Evolutionary conservation across 2,329 filamentous ascomycete genomes (phyloP).

Genomic region (Neopestalotiopsis sp.): DNA sequence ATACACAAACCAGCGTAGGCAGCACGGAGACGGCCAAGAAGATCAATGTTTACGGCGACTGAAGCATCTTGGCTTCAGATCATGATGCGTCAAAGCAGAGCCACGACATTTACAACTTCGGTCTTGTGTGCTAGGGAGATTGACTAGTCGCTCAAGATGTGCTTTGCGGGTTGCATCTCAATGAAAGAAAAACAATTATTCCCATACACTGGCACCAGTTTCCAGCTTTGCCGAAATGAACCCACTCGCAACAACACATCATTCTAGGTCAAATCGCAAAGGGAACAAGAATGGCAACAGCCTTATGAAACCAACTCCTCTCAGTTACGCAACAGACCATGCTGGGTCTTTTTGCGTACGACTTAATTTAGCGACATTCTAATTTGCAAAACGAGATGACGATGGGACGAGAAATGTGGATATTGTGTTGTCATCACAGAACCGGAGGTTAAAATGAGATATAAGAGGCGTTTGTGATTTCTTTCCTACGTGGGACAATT

Average conservation of each 20-base stretch:
- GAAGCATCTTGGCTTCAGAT: neutral
- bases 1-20: conserved; percentile 64
- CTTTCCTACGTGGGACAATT: neutral
- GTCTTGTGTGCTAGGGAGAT: neutral
- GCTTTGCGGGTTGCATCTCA: neutral
- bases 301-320: conserved; percentile 4
- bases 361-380: neutral
- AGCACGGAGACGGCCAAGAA: conserved; percentile 71
- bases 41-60: conserved; percentile 43
- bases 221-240: too few species aligned
- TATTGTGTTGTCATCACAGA: neutral
- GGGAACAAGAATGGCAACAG: neutral
- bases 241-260: too few species aligned
- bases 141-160: neutral
- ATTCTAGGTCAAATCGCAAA: neutral
- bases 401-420: conserved; percentile 18
- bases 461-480: conserved; percentile 8
- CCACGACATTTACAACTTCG: neutral
- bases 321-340: neutral
- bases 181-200: too few species aligned
- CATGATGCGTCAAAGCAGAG: neutral
- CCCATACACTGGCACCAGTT: too few species aligned
- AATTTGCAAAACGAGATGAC: conserved; percentile 14
- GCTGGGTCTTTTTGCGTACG: neutral
- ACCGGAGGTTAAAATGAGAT: neutral